Evolutionary conservation across 345 rosid genomes (phyloP).

Genomic region (Eucalyptus regnans): DNA sequence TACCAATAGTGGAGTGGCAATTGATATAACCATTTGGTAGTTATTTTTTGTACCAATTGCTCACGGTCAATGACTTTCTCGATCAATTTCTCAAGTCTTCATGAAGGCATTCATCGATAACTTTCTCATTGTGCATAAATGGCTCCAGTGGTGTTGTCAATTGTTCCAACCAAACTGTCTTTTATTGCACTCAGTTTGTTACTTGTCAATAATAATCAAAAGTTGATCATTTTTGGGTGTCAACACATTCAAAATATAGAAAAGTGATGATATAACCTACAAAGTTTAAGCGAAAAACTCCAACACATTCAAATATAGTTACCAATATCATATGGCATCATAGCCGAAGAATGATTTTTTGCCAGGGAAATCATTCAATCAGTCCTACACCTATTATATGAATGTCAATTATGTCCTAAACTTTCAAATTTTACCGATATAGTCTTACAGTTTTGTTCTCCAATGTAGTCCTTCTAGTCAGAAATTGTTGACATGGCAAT

Average conservation of each 20-base stretch:
- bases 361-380: accelerated
- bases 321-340: background rate
- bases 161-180: background rate
- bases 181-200: background rate
- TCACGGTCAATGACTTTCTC: accelerated
- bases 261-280: background rate
- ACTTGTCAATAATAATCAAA: too few relatives aligned
- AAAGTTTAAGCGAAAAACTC: background rate
- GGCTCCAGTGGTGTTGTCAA: background rate
- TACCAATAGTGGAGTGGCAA: too few relatives aligned
- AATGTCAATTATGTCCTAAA: background rate
- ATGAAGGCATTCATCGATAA: background rate
- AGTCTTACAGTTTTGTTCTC: accelerated
- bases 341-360: background rate
- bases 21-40: too few relatives aligned
- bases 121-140: background rate
- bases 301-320: background rate
- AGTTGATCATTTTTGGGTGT: background rate
- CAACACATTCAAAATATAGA: background rate
- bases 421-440: background rate
- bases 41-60: background rate
- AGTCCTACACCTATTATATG: background rate
- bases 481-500: accelerated
- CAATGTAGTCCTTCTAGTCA: accelerated
- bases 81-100: background rate